Base-by-base conservation (phyloP, 768 basidiomycete species). In the Pholiota molesta region DNA sequence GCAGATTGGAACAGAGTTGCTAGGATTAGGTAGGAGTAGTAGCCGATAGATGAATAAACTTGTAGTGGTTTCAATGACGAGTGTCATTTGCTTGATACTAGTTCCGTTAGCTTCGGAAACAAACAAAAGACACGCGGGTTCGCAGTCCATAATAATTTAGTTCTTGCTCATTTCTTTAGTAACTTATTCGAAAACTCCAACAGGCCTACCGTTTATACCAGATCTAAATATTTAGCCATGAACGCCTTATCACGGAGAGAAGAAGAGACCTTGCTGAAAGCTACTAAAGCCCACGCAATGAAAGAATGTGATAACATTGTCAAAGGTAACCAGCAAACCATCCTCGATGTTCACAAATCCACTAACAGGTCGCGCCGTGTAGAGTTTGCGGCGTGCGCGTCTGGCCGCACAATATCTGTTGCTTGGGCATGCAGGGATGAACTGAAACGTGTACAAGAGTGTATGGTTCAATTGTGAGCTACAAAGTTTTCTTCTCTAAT, bases 371-470 rank as follows among this genome's bases (percentile, higher is more conserved):
- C 23, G 59, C 45, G 57, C 44, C 33, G 52, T 55, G 17, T 71
- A 96, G 94, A 85, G 56, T 96, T 95, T 70, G 94, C 94, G 16
- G 81, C 86, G n/a, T 96, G 94, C 71, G 88, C 91, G 1, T 78
- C 83, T 57, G 92, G 92, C 8, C 85, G 94, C 8, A 91, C 89
- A 3, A 74, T 96, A 55, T 92, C 94, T 5, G 89, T 95, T 26
- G 89, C 88, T 14, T 96, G 94, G 94, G 85, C 87, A 23, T 96
- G 94, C 71, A 86, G 82, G 70, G 80, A 79, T 33, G 82, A 88
- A 70, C 84, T 91, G 57, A 86, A 84, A 67, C 78, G 75, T 13
- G 80, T 95, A 45, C 90, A 95, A 70, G 81, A 83, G 1, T 96
- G 94, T 72, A 89, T 96, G 84, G 69, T 88, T 14, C 85, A 87